phyloP scores from a whole-genome alignment of 345 rosid species.

The Eucalyptus sp. region DNA sequence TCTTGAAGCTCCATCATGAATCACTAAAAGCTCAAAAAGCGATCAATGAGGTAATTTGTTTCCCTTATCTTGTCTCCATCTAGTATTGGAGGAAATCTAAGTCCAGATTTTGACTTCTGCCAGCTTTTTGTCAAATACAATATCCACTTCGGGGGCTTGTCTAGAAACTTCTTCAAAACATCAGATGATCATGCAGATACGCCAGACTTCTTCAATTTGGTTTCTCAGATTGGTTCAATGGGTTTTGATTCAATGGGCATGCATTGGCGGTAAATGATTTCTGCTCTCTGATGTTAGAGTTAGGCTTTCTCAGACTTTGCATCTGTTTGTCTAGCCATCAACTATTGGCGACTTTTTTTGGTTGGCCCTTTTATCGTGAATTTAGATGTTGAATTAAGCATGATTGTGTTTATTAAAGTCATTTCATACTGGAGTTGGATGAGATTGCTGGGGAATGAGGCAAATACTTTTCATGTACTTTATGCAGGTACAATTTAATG shows the following conservation, averaged over 20 bases:
- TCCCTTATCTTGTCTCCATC: background rate
- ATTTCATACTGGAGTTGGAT: background rate
- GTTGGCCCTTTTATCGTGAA: background rate
- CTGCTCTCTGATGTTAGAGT: background rate
- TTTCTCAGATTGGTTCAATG: slow-evolving; percentile 80
- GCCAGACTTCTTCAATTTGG: slow-evolving; percentile 58
- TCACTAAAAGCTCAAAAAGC: slow-evolving; percentile 90
- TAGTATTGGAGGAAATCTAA: background rate
- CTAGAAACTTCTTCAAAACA: slow-evolving; percentile 63
- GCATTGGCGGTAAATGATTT: slow-evolving; percentile 78
- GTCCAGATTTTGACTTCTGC: slow-evolving; percentile 1
- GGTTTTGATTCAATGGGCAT: slow-evolving; percentile 82
- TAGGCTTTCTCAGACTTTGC: background rate
- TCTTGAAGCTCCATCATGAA: slow-evolving; percentile 88
- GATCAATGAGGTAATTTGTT: slow-evolving; percentile 72
- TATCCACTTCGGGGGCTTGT: slow-evolving; percentile 83
- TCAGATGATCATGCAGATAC: slow-evolving; percentile 49
- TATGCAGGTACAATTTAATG: slow-evolving; percentile 87
- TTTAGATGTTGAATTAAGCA: background rate
- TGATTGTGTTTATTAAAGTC: background rate
- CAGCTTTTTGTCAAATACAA: slow-evolving; percentile 99
- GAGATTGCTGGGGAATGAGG: background rate
- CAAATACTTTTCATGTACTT: background rate
- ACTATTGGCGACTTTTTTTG: background rate
- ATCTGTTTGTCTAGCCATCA: background rate